These are phyloP conservation scores for Cryptosporidium felis DNA, from an alignment of 169 alveolate species.

Conservation along the genomic window DNA sequence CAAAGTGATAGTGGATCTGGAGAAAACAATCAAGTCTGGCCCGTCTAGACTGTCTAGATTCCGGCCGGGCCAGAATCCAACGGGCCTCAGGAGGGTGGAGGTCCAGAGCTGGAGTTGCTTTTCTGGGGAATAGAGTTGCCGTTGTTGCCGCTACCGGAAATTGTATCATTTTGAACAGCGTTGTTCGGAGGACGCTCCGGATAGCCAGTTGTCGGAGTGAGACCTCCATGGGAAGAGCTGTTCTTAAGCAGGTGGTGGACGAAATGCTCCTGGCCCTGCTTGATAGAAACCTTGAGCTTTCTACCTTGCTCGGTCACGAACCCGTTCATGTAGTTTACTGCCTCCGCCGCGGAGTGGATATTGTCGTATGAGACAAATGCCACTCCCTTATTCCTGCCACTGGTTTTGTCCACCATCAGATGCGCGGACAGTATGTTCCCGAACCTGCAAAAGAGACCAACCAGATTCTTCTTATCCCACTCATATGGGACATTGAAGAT, in stretches of 20 bases:
- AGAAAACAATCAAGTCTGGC: too few species aligned
- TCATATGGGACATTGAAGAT: slow-evolving; percentile 91
- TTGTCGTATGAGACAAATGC: slow-evolving; percentile 90
- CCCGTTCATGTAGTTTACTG: slow-evolving; percentile 89
- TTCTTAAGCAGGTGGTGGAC: slow-evolving; percentile 47
- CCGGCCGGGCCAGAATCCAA: too few species aligned
- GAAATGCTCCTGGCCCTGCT: slow-evolving; percentile 87
- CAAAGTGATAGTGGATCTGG: too few species aligned
- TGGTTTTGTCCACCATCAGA: slow-evolving; percentile 87
- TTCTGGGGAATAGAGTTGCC: neutral
- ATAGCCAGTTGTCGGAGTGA: neutral
- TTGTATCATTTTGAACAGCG: neutral
- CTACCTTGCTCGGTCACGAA: slow-evolving; percentile 83
- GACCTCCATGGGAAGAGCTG: neutral
- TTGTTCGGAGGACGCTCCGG: neutral
- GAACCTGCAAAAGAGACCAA: slow-evolving; percentile 83
- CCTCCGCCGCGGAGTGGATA: slow-evolving; percentile 88
- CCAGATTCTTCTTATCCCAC: slow-evolving; percentile 88
- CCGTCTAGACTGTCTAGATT: too few species aligned
- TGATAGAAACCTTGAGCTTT: slow-evolving; percentile 85
- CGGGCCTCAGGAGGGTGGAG: neutral
- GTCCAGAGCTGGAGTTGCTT: slow-evolving; percentile 2
- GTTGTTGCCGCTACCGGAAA: too few species aligned
- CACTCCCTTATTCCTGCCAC: slow-evolving; percentile 90
- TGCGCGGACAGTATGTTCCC: slow-evolving; percentile 89